Evolutionary conservation across 495 filamentous ascomycete species (phyloP).

Genomic region (Choiromyces venosus): DNA sequence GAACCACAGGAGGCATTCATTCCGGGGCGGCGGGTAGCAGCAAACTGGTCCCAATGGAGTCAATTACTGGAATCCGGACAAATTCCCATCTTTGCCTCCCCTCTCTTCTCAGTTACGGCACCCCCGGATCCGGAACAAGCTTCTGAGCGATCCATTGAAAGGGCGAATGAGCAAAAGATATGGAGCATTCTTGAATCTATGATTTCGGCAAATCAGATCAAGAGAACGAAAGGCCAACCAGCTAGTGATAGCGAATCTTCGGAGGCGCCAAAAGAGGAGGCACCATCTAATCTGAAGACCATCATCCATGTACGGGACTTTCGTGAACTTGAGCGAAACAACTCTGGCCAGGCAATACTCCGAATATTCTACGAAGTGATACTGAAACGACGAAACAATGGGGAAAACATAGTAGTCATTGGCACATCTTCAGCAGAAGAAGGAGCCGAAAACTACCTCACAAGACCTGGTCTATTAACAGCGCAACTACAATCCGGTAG

Average conservation of each 20-base stretch:
- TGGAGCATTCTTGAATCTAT: constrained; percentile 40
- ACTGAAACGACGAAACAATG: constrained; percentile 60
- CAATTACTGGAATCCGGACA: neutral
- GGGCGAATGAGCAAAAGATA: constrained; percentile 43
- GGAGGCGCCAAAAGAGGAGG: constrained; percentile 38
- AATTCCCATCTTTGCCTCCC: neutral
- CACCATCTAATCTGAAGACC: constrained; percentile 24
- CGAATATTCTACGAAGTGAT: constrained; percentile 63
- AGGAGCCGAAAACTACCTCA: constrained; percentile 43
- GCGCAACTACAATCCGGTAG: constrained; percentile 46
- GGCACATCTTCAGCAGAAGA: constrained; percentile 59
- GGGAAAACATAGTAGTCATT: constrained; percentile 67
- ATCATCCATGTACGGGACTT: constrained; percentile 81
- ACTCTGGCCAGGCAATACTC: constrained; percentile 60
- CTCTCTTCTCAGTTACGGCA: neutral
- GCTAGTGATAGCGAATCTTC: constrained; percentile 14
- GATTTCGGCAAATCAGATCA: constrained; percentile 38
- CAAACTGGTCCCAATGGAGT: neutral
- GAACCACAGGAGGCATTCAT: constrained; percentile 9
- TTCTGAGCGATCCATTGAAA: constrained; percentile 19
- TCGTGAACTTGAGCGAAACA: constrained; percentile 61
- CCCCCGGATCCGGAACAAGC: neutral
- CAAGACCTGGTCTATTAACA: constrained; percentile 50
- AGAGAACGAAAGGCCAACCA: constrained; percentile 22
- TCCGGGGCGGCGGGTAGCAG: neutral